Evolutionary conservation across 2,329 filamentous ascomycete genomes (phyloP), one percentile per base, ranked within the genome.

Genomic region (Apiospora arundinis): DNA sequence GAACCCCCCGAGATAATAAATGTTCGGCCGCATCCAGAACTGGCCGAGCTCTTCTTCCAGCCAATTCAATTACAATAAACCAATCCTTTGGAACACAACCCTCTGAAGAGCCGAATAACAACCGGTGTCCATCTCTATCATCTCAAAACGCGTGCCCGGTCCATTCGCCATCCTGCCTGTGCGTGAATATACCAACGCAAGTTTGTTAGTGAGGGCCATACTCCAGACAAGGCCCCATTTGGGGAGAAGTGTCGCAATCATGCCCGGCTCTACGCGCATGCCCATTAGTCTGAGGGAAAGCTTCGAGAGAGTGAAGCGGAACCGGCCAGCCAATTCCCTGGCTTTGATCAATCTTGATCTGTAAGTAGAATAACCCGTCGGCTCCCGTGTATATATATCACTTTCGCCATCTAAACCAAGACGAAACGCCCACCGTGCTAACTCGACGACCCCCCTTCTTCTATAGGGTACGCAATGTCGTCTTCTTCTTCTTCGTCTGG

Each of bases 401-500:
- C 70, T 65, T 25, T 42, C 21, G 69, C 69, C 45, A 68, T 18
- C 37, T 23, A 7, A 14, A 70, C 56, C 49, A 21, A 37, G 8
- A 60, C 16, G 25, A 60, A 37, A 14, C 67, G 48, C 32, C 37
- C 69, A 44, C 21, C 63, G 40, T 44, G 46, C 23, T 46, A 66
- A 56, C 49, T 52, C 40, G 68, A 23, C 67, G 32, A 18, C 4
- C 56, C 37, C 52, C 21, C 52, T 18, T 40, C 42, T 28, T 44
- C 28, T 37, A 28, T 23, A 95, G 94, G 72, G 79, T 97, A 73
- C 93, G 94, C 70, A 97, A 98, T 80, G 86, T 98, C 72, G 86
- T 98, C 77, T 97, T 98, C 82, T 87, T 95, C 79, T 89, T 97
- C 76, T 98, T 98, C 84, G 81, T 98, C 72, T 85, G 97, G 67